Conservation (phyloP, 2,329 filamentous ascomycete species). For the Monilinia aucupariae region DNA sequence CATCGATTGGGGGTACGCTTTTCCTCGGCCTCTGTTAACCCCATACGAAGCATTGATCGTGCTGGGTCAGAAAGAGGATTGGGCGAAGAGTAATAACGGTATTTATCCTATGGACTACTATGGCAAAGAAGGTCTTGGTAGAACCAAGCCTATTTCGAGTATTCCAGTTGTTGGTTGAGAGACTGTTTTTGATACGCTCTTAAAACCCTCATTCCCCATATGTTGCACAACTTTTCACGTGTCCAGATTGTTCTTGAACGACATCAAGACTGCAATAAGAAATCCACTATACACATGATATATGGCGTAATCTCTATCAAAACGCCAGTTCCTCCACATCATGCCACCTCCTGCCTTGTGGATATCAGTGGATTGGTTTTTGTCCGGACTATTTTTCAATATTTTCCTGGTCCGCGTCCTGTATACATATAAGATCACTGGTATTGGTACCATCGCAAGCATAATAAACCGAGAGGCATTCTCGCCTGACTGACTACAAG, state of each 20-base stretch:
- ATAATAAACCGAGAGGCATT: slow-evolving; percentile 57
- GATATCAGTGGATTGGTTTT: not conserved
- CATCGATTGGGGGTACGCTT: slow-evolving; percentile 99
- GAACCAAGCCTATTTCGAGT: slow-evolving; percentile 50
- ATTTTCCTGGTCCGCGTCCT: slow-evolving; percentile 47
- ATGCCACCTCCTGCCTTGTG: not conserved
- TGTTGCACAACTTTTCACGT: not conserved
- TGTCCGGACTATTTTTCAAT: slow-evolving; percentile 16
- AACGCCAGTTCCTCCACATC: not conserved
- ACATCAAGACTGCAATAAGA: not conserved
- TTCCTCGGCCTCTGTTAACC: slow-evolving; percentile 79
- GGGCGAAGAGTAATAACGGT: slow-evolving; percentile 54
- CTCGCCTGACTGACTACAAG: slow-evolving; percentile 57
- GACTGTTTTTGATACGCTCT: not conserved
- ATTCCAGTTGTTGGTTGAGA: slow-evolving; percentile 24
- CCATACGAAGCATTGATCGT: slow-evolving; percentile 93
- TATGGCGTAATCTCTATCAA: not conserved
- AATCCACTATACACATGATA: not conserved
- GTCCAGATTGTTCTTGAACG: not conserved
- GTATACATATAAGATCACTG: slow-evolving; percentile 56
- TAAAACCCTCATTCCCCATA: not conserved
- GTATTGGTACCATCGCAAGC: slow-evolving; percentile 52
- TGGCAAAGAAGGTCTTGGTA: slow-evolving; percentile 80
- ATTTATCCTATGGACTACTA: slow-evolving; percentile 99
- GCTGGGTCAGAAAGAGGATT: slow-evolving; percentile 72